Evolutionary conservation across 208 protist species (phyloP), one percentile per base, ranked within the genome.

Genomic region (Trypanosoma conorhini): DNA sequence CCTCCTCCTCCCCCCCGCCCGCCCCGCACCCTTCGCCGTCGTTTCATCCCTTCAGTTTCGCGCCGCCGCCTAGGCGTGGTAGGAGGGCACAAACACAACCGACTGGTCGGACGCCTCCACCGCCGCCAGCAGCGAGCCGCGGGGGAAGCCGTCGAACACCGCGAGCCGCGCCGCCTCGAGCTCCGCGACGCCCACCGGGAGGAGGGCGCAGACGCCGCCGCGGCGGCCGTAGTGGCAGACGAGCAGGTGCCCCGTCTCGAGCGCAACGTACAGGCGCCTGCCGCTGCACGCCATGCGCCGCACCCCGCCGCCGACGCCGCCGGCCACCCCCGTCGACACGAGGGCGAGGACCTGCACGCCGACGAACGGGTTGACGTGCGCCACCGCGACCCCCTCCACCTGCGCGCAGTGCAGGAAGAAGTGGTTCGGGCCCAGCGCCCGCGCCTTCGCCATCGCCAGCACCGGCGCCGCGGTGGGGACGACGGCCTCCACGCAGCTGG

Each of bases 231-330:
- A 96, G 70, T 81, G 81, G 73, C 84, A 91, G 30, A 94, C 81
- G 1, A 96, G 33, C 24, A 94, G 56, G 67, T 96, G 89, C 1
- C 85, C 83, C 26, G 87, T 94, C 64, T 94, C 87, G 17, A 85
- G 62, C 46, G 69, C 69, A 58, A 96, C 50, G 66, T 77, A 93
- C 33, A 96, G 69, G 19, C 91, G 85, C 3, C 82, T 67, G 8
- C 74, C 72, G 69, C 86, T 93, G 76, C 79, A 82, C 30, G 79
- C 77, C 17, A 94, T 48, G 56, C 60, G 56, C 42, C 76, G 80
- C 55, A 93, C 84, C 21, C 62, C 38, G 8, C 88, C 91, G 30
- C 91, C 91, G 7, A 94, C 77, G 17, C 86, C 86, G 38, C 83
- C 77, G 71, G 73, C 77, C 35, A 96, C 59, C 3, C 75, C 79